A percentile compares a stretch with the other conserved stretches of the same genome.
Conservation (phyloP, 306 rosid species). For the Arachis hypogaea region DNA sequence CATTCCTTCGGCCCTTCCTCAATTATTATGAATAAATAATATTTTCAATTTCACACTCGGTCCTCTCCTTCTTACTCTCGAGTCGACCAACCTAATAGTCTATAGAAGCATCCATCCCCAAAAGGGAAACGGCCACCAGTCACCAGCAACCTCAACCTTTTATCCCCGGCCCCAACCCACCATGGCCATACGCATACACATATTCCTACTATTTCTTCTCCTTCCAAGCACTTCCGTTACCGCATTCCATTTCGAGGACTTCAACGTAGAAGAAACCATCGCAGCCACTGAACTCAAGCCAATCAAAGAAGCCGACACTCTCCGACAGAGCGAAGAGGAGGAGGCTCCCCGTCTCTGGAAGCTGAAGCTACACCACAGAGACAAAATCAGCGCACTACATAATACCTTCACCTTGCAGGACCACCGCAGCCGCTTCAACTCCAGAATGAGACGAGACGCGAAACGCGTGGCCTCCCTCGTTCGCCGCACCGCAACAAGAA, state of each 20-base stretch:
- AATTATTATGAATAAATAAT: too few relatives aligned
- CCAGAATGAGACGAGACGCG: constrained; percentile 62
- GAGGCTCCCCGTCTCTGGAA: constrained; percentile 40
- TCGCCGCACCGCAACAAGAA: constrained; percentile 17
- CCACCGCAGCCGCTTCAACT: constrained; percentile 40
- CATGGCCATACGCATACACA: constrained; percentile 10
- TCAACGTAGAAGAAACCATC: constrained; percentile 42
- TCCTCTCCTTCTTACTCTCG: too few relatives aligned
- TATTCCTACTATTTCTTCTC: background rate
- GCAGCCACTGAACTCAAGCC: constrained; percentile 24
- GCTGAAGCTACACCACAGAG: constrained; percentile 69
- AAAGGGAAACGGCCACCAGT: background rate
- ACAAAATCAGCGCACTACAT: constrained; percentile 31
- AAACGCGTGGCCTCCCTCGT: constrained; percentile 52
- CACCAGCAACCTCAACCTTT: background rate
- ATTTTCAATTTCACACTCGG: background rate
- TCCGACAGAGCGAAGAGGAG: background rate
- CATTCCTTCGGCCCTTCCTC: too few relatives aligned
- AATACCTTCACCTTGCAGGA: background rate
- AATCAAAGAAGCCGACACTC: background rate
- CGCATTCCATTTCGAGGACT: constrained; percentile 28
- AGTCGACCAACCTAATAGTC: too few relatives aligned
- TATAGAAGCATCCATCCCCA: too few relatives aligned
- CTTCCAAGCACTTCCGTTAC: background rate
- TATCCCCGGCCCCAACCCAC: background rate